Evolutionary conservation across 2,329 filamentous ascomycete species (phyloP).

Genomic region (Pseudogymnoascus sp.): DNA sequence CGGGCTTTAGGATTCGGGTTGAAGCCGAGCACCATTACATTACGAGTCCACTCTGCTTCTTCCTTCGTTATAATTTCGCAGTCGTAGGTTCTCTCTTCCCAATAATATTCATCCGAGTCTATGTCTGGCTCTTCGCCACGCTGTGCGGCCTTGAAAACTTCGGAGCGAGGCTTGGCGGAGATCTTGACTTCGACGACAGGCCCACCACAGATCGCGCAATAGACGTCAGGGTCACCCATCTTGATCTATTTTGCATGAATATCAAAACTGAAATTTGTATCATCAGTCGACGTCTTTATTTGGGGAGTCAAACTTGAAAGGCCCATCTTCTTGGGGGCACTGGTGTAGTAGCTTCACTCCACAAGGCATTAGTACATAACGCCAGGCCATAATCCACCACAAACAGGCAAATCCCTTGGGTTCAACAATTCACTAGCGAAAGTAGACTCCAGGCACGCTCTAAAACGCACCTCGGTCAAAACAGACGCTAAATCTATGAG

Average conservation of each 20-base stretch:
- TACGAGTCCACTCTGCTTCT: not conserved
- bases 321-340: too few relatives aligned
- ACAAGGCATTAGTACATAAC: not conserved
- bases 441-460: too few relatives aligned
- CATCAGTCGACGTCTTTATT: not conserved
- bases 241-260: not conserved
- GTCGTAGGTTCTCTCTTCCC: not conserved
- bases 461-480: too few relatives aligned
- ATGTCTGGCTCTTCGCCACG: too few relatives aligned
- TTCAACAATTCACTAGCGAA: not conserved
- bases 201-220: not conserved
- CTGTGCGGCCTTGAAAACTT: not conserved
- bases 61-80: not conserved
- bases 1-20: not conserved
- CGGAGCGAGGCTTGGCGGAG: not conserved
- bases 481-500: too few relatives aligned
- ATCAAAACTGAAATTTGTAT: not conserved
- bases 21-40: not conserved
- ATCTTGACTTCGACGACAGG: not conserved
- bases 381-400: not conserved
- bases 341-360: not conserved
- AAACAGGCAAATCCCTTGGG: not conserved
- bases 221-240: not conserved
- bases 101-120: too few relatives aligned
- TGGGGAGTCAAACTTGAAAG: not conserved